Conservation (phyloP, 2,329 filamentous ascomycete species). For the Arthrobotrys musiformis region DNA sequence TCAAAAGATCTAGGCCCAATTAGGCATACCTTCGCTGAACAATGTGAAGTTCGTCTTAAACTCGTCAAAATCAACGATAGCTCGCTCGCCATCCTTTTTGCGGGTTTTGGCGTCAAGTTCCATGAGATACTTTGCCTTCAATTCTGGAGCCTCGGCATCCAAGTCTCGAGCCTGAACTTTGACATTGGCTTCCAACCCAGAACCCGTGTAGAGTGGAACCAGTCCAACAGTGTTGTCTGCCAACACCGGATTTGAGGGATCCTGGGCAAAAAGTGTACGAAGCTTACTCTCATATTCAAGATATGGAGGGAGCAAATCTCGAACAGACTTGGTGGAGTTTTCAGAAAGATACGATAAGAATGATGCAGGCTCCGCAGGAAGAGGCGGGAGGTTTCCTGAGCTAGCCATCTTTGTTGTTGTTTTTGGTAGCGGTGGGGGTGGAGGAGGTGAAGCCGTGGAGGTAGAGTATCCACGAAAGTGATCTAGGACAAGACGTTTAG, state of each 20-base stretch:
- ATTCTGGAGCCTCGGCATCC: constrained; percentile 69
- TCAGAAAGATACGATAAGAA: constrained; percentile 69
- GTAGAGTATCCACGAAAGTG: constrained; percentile 21
- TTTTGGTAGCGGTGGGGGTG: not conserved
- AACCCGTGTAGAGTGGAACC: constrained; percentile 71
- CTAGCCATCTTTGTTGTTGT: constrained; percentile 22
- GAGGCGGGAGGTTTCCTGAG: constrained; percentile 29
- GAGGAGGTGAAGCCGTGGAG: not conserved
- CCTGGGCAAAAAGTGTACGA: constrained; percentile 75
- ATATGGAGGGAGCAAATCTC: constrained; percentile 73
- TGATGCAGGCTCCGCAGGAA: constrained; percentile 58
- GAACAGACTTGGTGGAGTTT: constrained; percentile 68
- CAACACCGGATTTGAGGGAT: constrained; percentile 65
- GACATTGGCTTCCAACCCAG: constrained; percentile 67
- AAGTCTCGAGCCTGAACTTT: constrained; percentile 73
- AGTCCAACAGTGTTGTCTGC: constrained; percentile 72
- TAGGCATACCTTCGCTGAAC: constrained; percentile 84
- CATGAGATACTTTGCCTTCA: constrained; percentile 75
- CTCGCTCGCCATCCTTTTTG: constrained; percentile 71
- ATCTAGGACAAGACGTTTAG: constrained; percentile 4
- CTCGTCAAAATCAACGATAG: constrained; percentile 75
- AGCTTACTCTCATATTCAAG: constrained; percentile 75
- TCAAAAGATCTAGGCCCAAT: no score
- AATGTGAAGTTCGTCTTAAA: constrained; percentile 83
- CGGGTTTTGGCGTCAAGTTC: constrained; percentile 72